A percentile compares a stretch with the other conserved stretches of the same genome.
phyloP scores from a whole-genome alignment of 176 grass and related monocot genomes.

The Oryza meyeriana region DNA sequence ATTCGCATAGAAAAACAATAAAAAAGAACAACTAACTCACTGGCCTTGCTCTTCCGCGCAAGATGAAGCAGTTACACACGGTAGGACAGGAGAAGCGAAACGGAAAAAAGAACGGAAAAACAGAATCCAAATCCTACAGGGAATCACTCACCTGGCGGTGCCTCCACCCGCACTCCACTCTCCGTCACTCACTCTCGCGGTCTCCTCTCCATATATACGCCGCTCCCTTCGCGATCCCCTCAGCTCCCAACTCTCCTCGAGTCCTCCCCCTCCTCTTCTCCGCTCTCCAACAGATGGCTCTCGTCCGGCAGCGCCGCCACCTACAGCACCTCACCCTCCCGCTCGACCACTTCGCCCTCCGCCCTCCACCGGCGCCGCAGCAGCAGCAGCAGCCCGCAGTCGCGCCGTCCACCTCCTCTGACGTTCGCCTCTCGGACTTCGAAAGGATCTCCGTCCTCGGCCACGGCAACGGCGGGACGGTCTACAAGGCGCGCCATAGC shows the following conservation, averaged over 20 bases:
- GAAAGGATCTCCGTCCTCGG: conserved; percentile 73
- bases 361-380: conserved; percentile 6
- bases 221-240: not conserved
- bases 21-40: no score
- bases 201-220: conserved; percentile 22
- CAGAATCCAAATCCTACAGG: conserved; percentile 7
- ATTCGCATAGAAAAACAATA: no score
- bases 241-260: not conserved
- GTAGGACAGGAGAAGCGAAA: not conserved
- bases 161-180: conserved; percentile 35
- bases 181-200: not conserved
- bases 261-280: not conserved
- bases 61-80: no score
- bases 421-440: conserved; percentile 59
- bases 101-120: not conserved
- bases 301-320: conserved; percentile 65
- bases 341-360: conserved; percentile 42
- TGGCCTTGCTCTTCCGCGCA: no score
- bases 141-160: conserved; percentile 23
- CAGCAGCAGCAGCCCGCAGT: conserved; percentile 1
- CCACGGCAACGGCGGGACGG: conserved; percentile 85
- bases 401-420: conserved; percentile 22
- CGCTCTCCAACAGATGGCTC: conserved; percentile 43
- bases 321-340: conserved; percentile 63
- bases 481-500: conserved; percentile 72